Percentiles rank a stretch among this genome's conserved stretches.
Conservation (phyloP, 2,329 filamentous ascomycete species). For the Rhynchosporium graminicola region DNA sequence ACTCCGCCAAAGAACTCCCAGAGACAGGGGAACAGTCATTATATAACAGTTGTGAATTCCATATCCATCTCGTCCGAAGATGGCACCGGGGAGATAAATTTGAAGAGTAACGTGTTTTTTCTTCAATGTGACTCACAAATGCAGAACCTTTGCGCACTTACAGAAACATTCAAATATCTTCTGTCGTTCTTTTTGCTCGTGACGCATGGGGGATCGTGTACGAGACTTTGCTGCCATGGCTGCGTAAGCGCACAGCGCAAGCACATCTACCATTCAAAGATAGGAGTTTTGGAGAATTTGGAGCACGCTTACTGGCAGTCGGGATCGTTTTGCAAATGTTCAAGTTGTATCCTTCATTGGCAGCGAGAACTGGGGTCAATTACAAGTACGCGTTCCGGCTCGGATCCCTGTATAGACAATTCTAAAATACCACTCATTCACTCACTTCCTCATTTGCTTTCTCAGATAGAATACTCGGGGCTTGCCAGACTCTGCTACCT, state of each 20-base stretch:
- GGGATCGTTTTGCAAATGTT: slow-evolving; percentile 17
- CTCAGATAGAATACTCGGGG: too few species aligned
- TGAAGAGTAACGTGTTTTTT: slow-evolving; percentile 3
- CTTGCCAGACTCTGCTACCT: too few species aligned
- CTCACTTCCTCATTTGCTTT: background rate
- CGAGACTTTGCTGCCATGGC: slow-evolving; percentile 40
- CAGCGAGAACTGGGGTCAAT: slow-evolving; percentile 7
- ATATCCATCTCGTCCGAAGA: background rate
- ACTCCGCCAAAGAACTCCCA: background rate
- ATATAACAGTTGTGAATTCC: background rate
- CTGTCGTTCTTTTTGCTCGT: slow-evolving; percentile 26
- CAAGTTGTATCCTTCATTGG: slow-evolving; percentile 23
- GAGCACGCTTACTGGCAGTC: background rate
- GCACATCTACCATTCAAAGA: background rate
- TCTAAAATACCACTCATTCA: too few species aligned
- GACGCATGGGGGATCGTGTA: slow-evolving; percentile 34
- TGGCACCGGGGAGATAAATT: background rate
- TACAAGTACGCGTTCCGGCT: background rate
- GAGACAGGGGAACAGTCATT: background rate
- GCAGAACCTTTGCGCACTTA: slow-evolving; percentile 21
- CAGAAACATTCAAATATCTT: slow-evolving; percentile 25
- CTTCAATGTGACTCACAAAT: slow-evolving; percentile 15
- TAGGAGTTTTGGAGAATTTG: background rate
- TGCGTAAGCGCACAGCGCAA: slow-evolving; percentile 28
- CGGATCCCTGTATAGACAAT: background rate